These are phyloP conservation scores for Ordospora colligata DNA, from an alignment of 371 early-diverging fungal species.

Conservation along the genomic window DNA sequence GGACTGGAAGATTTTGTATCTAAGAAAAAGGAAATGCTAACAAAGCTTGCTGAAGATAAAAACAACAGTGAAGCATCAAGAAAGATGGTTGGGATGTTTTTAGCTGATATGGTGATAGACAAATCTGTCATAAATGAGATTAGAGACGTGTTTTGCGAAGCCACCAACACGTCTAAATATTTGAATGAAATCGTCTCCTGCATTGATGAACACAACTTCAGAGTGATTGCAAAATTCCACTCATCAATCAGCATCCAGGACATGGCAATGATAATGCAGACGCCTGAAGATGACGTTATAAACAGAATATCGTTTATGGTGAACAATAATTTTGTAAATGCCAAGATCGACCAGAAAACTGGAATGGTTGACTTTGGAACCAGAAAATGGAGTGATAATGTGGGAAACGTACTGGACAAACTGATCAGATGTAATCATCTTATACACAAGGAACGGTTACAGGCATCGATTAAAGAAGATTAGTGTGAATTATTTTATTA, in stretches of 20 bases:
- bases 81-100: conserved; percentile 40
- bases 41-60: conserved; percentile 29
- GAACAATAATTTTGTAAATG: conserved; percentile 27
- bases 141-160: neutral
- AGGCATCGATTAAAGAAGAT: neutral
- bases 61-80: conserved; percentile 45
- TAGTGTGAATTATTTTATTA: neutral
- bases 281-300: conserved; percentile 29
- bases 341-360: conserved; percentile 53
- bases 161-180: neutral
- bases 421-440: conserved; percentile 55
- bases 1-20: neutral
- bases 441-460: conserved; percentile 40
- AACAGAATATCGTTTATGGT: conserved; percentile 52
- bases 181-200: neutral
- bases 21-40: conserved; percentile 9
- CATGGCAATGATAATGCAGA: conserved; percentile 33
- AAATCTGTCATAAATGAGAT: conserved; percentile 5
- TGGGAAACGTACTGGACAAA: conserved; percentile 48
- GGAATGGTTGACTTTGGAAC: conserved; percentile 46
- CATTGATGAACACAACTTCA: conserved; percentile 55
- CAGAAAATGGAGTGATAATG: conserved; percentile 40
- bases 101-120: conserved; percentile 17
- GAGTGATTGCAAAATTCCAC: conserved; percentile 45
- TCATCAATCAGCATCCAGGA: conserved; percentile 31